Evolutionary conservation across 371 early-diverging fungal species (phyloP), one percentile per base, ranked within the genome.

Genomic region (Nematocida homosporus): DNA sequence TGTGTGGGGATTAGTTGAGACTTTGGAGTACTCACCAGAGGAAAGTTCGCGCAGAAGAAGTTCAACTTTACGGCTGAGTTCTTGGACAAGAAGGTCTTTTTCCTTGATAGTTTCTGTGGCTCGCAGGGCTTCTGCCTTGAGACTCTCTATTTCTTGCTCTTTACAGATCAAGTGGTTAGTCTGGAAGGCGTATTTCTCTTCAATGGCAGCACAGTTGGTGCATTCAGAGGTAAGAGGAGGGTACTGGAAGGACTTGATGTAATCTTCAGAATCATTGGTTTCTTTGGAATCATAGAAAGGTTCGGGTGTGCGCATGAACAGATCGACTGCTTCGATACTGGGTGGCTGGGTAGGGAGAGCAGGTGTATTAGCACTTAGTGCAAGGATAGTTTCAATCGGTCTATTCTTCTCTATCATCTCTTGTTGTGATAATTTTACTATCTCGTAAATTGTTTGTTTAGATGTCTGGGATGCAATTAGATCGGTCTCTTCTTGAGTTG

Each of bases 51-150:
- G 63, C 2, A 72, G 63, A 20, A 72, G 18, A 3, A 72, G 59
- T 35, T 72, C 75, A 40, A 72, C 63, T 38, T 72, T 72, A 20
- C 63, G 75, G 44, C 75, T 72, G 52, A 55, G 44, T 10, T 79
- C 60, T 53, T 25, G 38, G 35, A 68, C 59, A 18, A 53, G 63
- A n/a, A 1, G 55, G 35, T 60, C 32, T 30, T 68, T 64, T 27
- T 69, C 66, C 51, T 51, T 54, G 1, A 63, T 38, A 42, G 30
- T 25, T 2, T 23, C 25, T 34, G 20, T 2, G 37, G 20, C 29
- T n/a, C 5, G 42, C 3, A 6, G 2, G 32, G 51, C 2, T 13
- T 66, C 18, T 23, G 34, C 32, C 1, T 41, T 54, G 30, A 55
- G 64, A 23, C 16, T 53, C 38, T 54, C 56, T 51, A 63, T 69